Percentiles rank a stretch among this genome's conserved stretches.
Conservation (phyloP, 371 early-diverging fungal species). For the Mortierella sp. region DNA sequence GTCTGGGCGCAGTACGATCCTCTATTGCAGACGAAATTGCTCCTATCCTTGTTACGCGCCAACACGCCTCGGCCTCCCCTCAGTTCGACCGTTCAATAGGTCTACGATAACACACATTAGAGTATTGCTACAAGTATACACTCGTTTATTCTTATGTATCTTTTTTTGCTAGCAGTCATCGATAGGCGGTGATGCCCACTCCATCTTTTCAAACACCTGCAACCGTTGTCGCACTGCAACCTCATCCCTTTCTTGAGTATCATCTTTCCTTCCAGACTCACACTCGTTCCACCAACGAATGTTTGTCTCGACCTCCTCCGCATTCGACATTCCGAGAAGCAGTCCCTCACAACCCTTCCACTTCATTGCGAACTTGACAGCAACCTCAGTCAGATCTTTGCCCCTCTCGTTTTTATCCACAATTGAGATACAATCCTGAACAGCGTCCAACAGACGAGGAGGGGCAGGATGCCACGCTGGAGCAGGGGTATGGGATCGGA, state of each 20-base stretch:
- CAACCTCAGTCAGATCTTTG: conserved; percentile 68
- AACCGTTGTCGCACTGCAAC: conserved; percentile 13
- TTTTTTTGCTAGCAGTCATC: conserved; percentile 23
- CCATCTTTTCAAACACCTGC: conserved; percentile 37
- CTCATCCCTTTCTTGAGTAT: conserved; percentile 15
- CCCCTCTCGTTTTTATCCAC: conserved; percentile 54
- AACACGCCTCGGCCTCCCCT: too few species aligned
- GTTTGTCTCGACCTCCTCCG: conserved; percentile 71
- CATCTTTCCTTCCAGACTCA: background rate
- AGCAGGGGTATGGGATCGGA: conserved; percentile 63
- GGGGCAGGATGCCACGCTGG: conserved; percentile 87
- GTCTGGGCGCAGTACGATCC: too few species aligned
- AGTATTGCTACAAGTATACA: background rate
- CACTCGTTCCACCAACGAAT: conserved; percentile 57
- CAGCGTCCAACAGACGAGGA: conserved; percentile 63
- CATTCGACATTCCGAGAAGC: conserved; percentile 74
- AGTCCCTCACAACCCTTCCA: conserved; percentile 64
- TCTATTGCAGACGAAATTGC: too few species aligned
- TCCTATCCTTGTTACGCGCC: too few species aligned
- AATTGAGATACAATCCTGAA: conserved; percentile 57
- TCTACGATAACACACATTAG: background rate
- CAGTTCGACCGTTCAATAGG: too few species aligned
- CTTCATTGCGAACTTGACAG: conserved; percentile 74
- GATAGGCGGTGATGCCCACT: conserved; percentile 46
- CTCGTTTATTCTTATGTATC: background rate